Evolutionary conservation across 306 rosid genomes (phyloP).

Genomic region (Alnus rubra): DNA sequence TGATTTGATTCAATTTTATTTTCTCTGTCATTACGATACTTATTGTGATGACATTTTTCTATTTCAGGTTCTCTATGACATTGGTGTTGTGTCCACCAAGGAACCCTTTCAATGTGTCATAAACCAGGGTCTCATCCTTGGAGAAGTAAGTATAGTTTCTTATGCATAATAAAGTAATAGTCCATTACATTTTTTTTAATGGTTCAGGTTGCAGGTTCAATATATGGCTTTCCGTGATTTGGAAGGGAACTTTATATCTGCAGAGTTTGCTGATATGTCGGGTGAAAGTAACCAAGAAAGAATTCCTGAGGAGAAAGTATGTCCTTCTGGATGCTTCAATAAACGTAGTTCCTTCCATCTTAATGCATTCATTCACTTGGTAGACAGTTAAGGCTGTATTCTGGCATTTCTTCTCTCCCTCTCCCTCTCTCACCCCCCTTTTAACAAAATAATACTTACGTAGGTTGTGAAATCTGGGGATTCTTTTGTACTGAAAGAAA

Average conservation of each 20-base stretch:
- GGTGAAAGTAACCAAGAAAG: conserved; percentile 58
- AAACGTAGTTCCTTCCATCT: conserved; percentile 19
- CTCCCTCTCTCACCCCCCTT: neutral
- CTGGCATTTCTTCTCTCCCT: neutral
- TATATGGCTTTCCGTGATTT: conserved; percentile 73
- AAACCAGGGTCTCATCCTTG: conserved; percentile 97
- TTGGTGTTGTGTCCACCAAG: conserved; percentile 87
- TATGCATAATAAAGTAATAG: conserved; percentile 16
- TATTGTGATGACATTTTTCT: conserved; percentile 24
- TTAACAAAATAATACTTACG: conserved; percentile 20
- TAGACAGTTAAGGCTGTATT: conserved; percentile 16
- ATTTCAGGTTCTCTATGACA: conserved; percentile 91
- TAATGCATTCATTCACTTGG: conserved; percentile 14
- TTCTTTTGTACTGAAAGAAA: conserved; percentile 82
- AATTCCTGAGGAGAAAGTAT: conserved; percentile 77
- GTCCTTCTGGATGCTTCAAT: conserved; percentile 15
- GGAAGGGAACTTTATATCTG: conserved; percentile 73
- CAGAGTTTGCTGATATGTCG: conserved; percentile 48
- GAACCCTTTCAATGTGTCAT: conserved; percentile 98
- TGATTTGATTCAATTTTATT: neutral
- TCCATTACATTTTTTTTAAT: conserved; percentile 39
- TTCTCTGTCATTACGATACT: conserved; percentile 18
- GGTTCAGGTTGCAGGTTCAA: conserved; percentile 72
- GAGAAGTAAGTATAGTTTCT: conserved; percentile 66
- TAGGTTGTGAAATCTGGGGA: conserved; percentile 85